These are phyloP conservation scores for Gossypium schwendimanii DNA, from an alignment of 441 rosid genomes.

Conservation along the genomic window DNA sequence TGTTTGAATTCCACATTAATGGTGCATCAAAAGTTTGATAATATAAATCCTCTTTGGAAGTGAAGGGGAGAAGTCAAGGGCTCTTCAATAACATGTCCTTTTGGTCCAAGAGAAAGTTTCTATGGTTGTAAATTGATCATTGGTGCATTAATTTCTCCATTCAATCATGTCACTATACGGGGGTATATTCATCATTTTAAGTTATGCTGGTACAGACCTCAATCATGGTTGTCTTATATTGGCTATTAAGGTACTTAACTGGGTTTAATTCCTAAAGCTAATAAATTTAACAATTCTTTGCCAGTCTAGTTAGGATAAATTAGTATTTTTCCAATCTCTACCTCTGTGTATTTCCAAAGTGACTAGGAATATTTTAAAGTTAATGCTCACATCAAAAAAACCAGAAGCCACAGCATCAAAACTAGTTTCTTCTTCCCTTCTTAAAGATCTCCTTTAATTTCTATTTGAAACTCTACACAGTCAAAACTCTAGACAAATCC, in stretches of 20 bases:
- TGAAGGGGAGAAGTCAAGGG: neutral
- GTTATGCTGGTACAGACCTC: neutral
- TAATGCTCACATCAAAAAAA: neutral
- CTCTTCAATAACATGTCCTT: neutral
- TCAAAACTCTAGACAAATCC: neutral
- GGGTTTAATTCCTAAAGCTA: neutral
- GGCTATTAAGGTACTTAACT: neutral
- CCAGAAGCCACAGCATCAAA: neutral
- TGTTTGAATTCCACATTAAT: neutral
- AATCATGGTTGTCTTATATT: neutral
- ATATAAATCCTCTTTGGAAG: neutral
- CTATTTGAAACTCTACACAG: neutral
- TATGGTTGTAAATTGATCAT: neutral
- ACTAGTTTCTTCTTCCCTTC: neutral
- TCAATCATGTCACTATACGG: neutral
- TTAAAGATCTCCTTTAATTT: neutral
- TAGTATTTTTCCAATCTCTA: neutral
- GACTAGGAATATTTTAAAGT: neutral
- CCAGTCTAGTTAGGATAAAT: neutral
- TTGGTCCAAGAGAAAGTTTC: constrained; percentile 4
- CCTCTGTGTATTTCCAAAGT: neutral
- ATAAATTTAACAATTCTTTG: neutral
- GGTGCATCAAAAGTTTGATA: neutral
- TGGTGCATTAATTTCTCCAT: neutral
- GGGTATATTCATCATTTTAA: neutral